phyloP scores from a whole-genome alignment of 805 yeast genomes.

The Starmerella stigmatis region DNA sequence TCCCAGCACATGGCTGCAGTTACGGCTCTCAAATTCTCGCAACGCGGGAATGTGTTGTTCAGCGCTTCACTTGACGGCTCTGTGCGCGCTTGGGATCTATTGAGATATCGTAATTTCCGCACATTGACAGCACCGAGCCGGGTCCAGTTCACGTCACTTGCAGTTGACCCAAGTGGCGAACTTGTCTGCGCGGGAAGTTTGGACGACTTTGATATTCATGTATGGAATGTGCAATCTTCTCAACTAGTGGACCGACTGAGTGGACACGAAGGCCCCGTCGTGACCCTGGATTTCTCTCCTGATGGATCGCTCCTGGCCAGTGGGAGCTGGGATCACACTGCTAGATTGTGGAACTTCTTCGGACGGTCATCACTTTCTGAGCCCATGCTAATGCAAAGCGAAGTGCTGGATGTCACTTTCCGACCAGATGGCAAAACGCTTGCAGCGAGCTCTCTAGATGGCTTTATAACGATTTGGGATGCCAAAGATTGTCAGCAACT shows the following conservation, averaged over 20 bases:
- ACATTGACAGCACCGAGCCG: conserved; percentile 87
- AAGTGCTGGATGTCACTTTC: conserved; percentile 70
- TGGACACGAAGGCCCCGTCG: conserved; percentile 95
- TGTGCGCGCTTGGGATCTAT: conserved; percentile 91
- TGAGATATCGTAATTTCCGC: conserved; percentile 86
- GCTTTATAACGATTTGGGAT: conserved; percentile 76
- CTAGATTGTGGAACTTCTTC: conserved; percentile 86
- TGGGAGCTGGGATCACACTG: conserved; percentile 94
- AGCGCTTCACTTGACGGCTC: conserved; percentile 93
- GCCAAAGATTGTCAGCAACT: conserved; percentile 69
- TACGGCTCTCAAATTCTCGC: conserved; percentile 77
- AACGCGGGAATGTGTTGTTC: conserved; percentile 80
- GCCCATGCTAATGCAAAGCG: conserved; percentile 76
- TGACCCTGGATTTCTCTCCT: conserved; percentile 81
- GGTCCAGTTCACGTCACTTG: conserved; percentile 75
- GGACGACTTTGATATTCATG: conserved; percentile 80
- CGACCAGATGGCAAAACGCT: conserved; percentile 89
- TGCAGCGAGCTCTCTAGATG: conserved; percentile 81
- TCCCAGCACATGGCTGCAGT: conserved; percentile 85
- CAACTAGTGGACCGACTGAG: conserved; percentile 76
- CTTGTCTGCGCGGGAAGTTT: conserved; percentile 89
- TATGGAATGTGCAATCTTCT: conserved; percentile 96
- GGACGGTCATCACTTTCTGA: conserved; percentile 80
- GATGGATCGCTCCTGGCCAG: conserved; percentile 65
- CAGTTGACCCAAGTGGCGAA: conserved; percentile 96